A percentile compares a stretch with the other conserved stretches of the same genome.
Conservation (phyloP, 176 grass and related monocot species). For the Rhynchospora pubera region DNA sequence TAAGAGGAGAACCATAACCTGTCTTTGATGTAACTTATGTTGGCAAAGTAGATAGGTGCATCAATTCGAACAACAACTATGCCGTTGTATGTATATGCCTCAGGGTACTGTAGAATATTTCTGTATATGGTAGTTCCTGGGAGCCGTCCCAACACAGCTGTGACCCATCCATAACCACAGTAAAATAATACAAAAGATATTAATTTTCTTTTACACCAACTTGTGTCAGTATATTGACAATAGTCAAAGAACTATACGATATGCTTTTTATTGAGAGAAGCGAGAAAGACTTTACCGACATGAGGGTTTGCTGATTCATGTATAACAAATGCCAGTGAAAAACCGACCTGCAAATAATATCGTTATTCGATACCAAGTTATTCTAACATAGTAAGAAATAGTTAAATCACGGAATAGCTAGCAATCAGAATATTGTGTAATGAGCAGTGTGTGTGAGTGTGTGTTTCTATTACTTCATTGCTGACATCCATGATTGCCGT, state of each 20-base stretch:
- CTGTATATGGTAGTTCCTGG: constrained; percentile 91
- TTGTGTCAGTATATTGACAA: background rate
- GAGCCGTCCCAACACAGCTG: constrained; percentile 86
- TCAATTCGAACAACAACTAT: constrained; percentile 90
- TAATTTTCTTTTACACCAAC: background rate
- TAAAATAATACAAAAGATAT: background rate
- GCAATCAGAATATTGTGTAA: background rate
- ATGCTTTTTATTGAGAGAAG: background rate
- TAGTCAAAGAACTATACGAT: too few relatives aligned
- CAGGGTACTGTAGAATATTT: constrained; percentile 79
- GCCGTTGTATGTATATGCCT: constrained; percentile 82
- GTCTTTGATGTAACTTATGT: constrained; percentile 93
- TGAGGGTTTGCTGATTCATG: constrained; percentile 95
- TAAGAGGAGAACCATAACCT: constrained; percentile 32
- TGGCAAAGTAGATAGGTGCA: constrained; percentile 96
- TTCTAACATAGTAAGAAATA: background rate
- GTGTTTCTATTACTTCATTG: background rate
- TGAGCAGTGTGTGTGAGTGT: background rate
- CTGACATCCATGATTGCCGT: background rate
- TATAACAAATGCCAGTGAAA: constrained; percentile 94
- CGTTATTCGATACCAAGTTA: background rate
- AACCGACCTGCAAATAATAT: constrained; percentile 55
- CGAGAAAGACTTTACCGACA: constrained; percentile 48
- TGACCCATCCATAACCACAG: background rate
- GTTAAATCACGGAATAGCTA: background rate